phyloP scores from a whole-genome alignment of 176 grass and related monocot species.

The Triticum turgidum region DNA sequence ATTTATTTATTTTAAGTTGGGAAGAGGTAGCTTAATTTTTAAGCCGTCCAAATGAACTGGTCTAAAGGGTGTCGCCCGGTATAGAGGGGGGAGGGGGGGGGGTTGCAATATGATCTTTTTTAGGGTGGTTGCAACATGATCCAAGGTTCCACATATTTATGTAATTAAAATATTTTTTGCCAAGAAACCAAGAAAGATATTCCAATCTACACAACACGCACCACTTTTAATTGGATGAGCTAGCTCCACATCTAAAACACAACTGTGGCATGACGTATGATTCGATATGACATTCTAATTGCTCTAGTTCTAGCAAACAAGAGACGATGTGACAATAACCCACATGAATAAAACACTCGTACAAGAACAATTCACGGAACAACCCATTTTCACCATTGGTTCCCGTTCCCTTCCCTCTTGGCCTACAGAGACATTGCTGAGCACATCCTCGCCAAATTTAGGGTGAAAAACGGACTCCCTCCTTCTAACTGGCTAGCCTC shows the following conservation, averaged over 20 bases:
- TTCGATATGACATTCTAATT: neutral
- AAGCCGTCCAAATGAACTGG: too few species aligned
- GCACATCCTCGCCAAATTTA: neutral
- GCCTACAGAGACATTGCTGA: neutral
- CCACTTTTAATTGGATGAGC: neutral
- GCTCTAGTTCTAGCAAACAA: neutral
- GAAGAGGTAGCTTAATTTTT: too few species aligned
- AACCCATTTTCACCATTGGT: neutral
- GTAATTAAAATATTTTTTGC: too few species aligned
- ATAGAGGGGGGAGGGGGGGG: too few species aligned
- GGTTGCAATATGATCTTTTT: too few species aligned
- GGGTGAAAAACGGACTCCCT: too few species aligned
- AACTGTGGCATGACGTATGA: neutral
- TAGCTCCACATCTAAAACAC: neutral
- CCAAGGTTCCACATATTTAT: too few species aligned
- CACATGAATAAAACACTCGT: neutral
- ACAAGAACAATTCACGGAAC: neutral
- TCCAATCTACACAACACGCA: neutral
- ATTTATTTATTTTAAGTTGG: too few species aligned
- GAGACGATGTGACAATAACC: neutral
- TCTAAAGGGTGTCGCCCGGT: too few species aligned
- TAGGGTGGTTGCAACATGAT: too few species aligned
- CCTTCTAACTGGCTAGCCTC: too few species aligned
- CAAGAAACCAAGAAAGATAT: neutral
- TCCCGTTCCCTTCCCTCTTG: neutral